Base-by-base conservation (phyloP, 163 green algal species). In the Trebouxiophyceae sp. region DNA sequence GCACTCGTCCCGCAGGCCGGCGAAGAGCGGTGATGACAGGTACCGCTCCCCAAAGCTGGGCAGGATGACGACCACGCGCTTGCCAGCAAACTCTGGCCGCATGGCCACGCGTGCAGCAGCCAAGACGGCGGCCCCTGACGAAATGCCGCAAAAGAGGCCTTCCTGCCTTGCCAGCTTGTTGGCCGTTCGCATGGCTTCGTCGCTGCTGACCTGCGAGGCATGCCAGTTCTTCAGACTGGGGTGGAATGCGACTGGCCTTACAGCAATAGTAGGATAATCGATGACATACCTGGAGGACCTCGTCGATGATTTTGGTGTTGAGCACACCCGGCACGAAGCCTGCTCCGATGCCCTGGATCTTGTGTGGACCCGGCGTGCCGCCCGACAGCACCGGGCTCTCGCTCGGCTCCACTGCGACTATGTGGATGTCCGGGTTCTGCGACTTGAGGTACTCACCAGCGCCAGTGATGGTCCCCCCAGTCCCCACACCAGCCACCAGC, bases 241-340 rank as follows among this genome's bases (percentile, higher is more conserved):
- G n/a, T n/a, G n/a, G n/a, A n/a, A n/a, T n/a, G n/a, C n/a, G n/a
- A n/a, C n/a, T n/a, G n/a, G n/a, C n/a, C n/a, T n/a, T n/a, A n/a
- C n/a, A n/a, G n/a, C n/a, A n/a, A n/a, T n/a, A n/a, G n/a, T n/a
- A n/a, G n/a, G n/a, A n/a, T n/a, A n/a, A n/a, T n/a, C n/a, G n/a
- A 59, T 12, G 24, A 59, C 22, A 30, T n/a, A 81, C 85, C 83
- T 91, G 83, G 34, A 98, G 76, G 28, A 98, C 80, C 72, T 97
- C 92, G 59, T 95, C 81, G 56, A 95, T 89, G 23, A 97, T 56
- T 0, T 77, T 72, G 19, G 85, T 95, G 82, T 97, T 89, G 39
- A 98, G 79, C 57, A 96, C 86, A 7, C 86, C 87, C 6, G 93
- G 93, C 29, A 98, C 76, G 67, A 98, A 98, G 57, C 93, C 93